Percentiles rank a stretch among this genome's conserved stretches.
These are phyloP conservation scores for Beauveria varroae DNA, from an alignment of 2,329 filamentous ascomycete genomes.

Conservation along the genomic window DNA sequence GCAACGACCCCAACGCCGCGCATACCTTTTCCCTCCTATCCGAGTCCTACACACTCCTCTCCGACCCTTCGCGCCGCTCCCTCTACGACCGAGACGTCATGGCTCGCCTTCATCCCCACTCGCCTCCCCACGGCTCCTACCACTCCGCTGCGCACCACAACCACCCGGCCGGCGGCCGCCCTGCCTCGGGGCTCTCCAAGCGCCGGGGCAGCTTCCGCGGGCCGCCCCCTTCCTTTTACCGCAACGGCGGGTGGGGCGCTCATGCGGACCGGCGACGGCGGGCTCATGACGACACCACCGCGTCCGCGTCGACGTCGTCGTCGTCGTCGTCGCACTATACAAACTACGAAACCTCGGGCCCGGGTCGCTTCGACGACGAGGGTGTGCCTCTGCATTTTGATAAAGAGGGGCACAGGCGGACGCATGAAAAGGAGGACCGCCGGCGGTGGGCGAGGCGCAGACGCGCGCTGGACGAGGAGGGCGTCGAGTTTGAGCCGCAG, in stretches of 20 bases:
- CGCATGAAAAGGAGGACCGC: slow-evolving; percentile 58
- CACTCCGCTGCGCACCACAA: slow-evolving; percentile 40
- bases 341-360: slow-evolving; percentile 15
- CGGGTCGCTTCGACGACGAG: slow-evolving; percentile 39
- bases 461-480: slow-evolving; percentile 30
- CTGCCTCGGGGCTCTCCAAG: slow-evolving; percentile 72
- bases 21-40: slow-evolving; percentile 75
- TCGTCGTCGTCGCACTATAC: background rate
- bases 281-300: slow-evolving; percentile 36
- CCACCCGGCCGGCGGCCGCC: slow-evolving; percentile 62
- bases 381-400: slow-evolving; percentile 76
- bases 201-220: slow-evolving; percentile 71
- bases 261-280: slow-evolving; percentile 52
- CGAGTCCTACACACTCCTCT: slow-evolving; percentile 75
- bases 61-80: slow-evolving; percentile 63
- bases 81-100: slow-evolving; percentile 72
- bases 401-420: slow-evolving; percentile 60
- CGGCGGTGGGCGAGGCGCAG: slow-evolving; percentile 27
- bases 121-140: slow-evolving; percentile 36
- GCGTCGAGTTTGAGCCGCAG: slow-evolving; percentile 33
- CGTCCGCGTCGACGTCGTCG: background rate
- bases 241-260: slow-evolving; percentile 68
- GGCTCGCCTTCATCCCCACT: slow-evolving; percentile 31
- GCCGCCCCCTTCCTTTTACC: slow-evolving; percentile 84
- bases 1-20: slow-evolving; percentile 61